A percentile compares a stretch with the other conserved stretches of the same genome.
phyloP scores from a whole-genome alignment of 805 yeast species.

The Ogataea sp. region DNA sequence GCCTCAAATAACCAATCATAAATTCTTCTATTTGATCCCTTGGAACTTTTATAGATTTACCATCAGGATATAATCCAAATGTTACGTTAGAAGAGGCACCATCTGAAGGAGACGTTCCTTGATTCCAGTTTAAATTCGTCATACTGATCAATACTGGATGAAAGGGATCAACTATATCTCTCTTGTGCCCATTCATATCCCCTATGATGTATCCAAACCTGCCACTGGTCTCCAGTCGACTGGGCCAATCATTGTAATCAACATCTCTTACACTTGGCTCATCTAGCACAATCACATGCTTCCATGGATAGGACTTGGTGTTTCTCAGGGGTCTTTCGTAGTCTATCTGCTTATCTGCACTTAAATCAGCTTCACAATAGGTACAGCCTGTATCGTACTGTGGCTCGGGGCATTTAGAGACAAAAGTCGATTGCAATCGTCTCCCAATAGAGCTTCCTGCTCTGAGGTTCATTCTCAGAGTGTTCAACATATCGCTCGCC shows the following conservation, averaged over 20 bases:
- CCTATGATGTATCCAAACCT: slow-evolving; percentile 20
- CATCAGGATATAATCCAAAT: slow-evolving; percentile 49
- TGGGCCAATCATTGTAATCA: slow-evolving; percentile 34
- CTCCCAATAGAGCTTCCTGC: background rate
- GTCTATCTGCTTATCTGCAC: slow-evolving; percentile 33
- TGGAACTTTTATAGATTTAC: slow-evolving; percentile 28
- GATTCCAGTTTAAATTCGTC: slow-evolving; percentile 24
- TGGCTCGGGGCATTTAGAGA: slow-evolving; percentile 41
- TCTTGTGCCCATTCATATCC: slow-evolving; percentile 28
- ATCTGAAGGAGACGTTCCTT: too few species aligned
- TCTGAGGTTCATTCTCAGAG: too few species aligned
- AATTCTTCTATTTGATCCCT: slow-evolving; percentile 24
- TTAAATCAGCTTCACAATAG: slow-evolving; percentile 39
- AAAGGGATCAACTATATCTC: slow-evolving; percentile 27
- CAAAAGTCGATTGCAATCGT: background rate
- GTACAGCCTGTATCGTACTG: slow-evolving; percentile 55
- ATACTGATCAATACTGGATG: slow-evolving; percentile 47
- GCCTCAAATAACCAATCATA: slow-evolving; percentile 32
- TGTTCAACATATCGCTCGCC: too few species aligned
- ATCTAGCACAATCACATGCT: slow-evolving; percentile 43
- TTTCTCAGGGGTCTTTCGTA: slow-evolving; percentile 30
- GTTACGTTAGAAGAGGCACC: slow-evolving; percentile 5
- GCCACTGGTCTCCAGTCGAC: slow-evolving; percentile 36
- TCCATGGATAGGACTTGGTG: slow-evolving; percentile 44
- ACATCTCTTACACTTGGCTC: slow-evolving; percentile 11